A percentile compares a stretch with the other conserved stretches of the same genome.
Conservation (phyloP, 2,329 filamentous ascomycete genomes). For the Pestalotiopsis sp. region DNA sequence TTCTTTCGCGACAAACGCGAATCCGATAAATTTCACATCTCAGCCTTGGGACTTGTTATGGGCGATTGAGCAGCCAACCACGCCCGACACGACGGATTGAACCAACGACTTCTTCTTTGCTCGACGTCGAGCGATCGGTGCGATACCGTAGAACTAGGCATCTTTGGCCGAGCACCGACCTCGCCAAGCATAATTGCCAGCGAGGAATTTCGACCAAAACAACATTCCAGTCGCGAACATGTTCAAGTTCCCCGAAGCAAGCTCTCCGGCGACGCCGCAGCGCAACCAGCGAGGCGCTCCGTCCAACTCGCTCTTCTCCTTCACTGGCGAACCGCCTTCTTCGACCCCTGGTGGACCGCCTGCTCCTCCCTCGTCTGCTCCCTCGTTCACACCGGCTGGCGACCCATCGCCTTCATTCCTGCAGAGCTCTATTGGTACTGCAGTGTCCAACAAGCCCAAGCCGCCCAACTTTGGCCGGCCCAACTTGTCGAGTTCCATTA, state of each 20-base stretch:
- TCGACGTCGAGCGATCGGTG: not conserved
- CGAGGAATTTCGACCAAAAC: not conserved
- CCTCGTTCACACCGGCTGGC: conserved; percentile 59
- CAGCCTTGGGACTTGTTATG: not conserved
- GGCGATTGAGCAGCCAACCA: not conserved
- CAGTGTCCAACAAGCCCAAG: conserved; percentile 35
- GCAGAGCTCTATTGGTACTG: conserved; percentile 55
- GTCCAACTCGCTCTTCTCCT: conserved; percentile 38
- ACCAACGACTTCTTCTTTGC: not conserved
- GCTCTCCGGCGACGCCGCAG: conserved; percentile 54
- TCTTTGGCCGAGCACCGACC: not conserved
- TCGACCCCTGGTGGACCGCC: conserved; percentile 58
- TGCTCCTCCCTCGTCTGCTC: conserved; percentile 47
- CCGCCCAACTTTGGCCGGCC: conserved; percentile 42
- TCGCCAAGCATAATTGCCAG: not conserved
- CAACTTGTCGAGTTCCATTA: conserved; percentile 28
- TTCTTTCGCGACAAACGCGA: not conserved
- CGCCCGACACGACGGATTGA: not conserved
- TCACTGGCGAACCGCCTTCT: conserved; percentile 47
- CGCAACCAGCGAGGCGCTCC: conserved; percentile 36
- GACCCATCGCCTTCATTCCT: conserved; percentile 58
- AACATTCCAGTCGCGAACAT: conserved; percentile 23
- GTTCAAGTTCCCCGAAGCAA: conserved; percentile 45
- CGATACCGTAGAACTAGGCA: not conserved
- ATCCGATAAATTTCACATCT: not conserved